These are phyloP conservation scores for Paecilomyces niveus DNA, from an alignment of 2,329 filamentous ascomycete genomes.

Conservation along the genomic window DNA sequence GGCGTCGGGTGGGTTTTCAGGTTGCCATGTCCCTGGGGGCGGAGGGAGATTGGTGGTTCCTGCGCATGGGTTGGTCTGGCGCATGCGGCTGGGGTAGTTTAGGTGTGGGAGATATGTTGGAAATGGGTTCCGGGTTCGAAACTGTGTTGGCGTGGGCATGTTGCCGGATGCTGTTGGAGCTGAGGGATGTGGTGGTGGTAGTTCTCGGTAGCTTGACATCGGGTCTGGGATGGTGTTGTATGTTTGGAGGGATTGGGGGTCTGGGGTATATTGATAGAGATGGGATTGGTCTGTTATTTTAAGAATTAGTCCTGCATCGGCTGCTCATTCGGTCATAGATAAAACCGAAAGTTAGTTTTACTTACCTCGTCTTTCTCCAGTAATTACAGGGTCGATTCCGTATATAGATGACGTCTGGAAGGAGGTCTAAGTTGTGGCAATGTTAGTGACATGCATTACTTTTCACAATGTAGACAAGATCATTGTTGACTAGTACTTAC, in stretches of 20 bases:
- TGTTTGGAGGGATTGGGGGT: background rate
- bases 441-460: background rate
- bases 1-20: background rate
- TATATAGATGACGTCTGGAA: background rate
- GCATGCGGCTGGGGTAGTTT: background rate
- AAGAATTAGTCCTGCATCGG: background rate
- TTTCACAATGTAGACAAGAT: background rate
- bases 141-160: background rate
- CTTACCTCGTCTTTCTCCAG: background rate
- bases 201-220: background rate
- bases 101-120: background rate
- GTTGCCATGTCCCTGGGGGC: background rate
- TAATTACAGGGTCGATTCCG: background rate
- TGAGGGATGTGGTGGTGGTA: background rate
- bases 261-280: background rate
- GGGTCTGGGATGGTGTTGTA: background rate
- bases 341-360: background rate
- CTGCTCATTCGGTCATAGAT: background rate
- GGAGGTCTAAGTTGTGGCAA: background rate
- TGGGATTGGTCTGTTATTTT: background rate
- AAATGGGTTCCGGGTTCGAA: background rate
- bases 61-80: background rate
- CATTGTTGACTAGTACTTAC: background rate
- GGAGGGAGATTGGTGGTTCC: background rate
- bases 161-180: background rate